A percentile compares a stretch with the other conserved stretches of the same genome.
These are phyloP conservation scores for Penicillium pulvis DNA, from an alignment of 495 filamentous ascomycete species.

Conservation along the genomic window DNA sequence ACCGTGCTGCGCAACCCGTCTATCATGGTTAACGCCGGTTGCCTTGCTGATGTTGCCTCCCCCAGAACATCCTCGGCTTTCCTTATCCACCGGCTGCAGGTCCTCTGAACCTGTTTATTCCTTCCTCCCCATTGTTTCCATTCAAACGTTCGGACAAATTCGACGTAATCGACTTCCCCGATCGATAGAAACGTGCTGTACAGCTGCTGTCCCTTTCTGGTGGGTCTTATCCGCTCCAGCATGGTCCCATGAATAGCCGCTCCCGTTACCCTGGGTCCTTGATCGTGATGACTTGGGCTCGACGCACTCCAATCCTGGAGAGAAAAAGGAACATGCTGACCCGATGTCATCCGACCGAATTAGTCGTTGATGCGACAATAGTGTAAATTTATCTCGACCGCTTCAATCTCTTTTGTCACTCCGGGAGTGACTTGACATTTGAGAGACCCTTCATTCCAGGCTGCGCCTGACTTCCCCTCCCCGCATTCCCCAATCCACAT, in stretches of 20 bases:
- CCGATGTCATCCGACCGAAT: constrained; percentile 28
- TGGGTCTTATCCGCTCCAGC: constrained; percentile 26
- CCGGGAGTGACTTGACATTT: constrained; percentile 5
- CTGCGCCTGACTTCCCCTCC: not conserved
- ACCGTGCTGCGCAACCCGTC: constrained; percentile 4
- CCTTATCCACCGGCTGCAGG: constrained; percentile 27
- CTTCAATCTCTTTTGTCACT: constrained; percentile 1
- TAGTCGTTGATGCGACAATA: constrained; percentile 28
- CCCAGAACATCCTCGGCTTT: constrained; percentile 19
- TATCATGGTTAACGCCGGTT: constrained; percentile 13
- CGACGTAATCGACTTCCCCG: not conserved
- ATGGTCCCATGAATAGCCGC: constrained; percentile 26
- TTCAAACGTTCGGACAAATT: constrained; percentile 1
- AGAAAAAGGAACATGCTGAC: constrained; percentile 29
- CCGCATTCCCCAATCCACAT: not conserved
- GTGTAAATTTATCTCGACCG: constrained; percentile 3
- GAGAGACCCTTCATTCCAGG: constrained; percentile 4
- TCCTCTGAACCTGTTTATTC: constrained; percentile 25
- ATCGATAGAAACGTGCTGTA: constrained; percentile 18
- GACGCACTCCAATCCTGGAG: constrained; percentile 1
- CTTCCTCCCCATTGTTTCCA: constrained; percentile 1
- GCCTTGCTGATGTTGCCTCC: constrained; percentile 22
- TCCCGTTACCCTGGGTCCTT: constrained; percentile 25
- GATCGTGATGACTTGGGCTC: constrained; percentile 1
- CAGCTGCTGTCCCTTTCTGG: constrained; percentile 21